Evolutionary conservation across 2,329 filamentous ascomycete genomes (phyloP), one percentile per base, ranked within the genome.

Genomic region (Tolypocladium inflatum): DNA sequence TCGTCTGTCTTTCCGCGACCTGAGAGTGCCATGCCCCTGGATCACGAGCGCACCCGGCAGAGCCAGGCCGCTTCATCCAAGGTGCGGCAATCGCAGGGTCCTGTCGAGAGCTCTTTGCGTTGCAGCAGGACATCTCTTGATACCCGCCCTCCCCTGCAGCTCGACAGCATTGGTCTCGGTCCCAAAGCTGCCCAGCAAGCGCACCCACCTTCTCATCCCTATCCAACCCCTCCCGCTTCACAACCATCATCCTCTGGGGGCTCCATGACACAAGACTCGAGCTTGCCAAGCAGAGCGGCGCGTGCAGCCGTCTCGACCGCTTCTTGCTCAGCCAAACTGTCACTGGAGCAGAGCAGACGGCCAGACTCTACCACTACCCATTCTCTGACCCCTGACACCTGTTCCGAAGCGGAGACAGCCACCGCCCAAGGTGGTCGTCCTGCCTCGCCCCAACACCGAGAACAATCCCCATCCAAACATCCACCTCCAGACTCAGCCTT

Each of bases 161-260:
- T 48, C 41, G 65, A 65, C 61, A 60, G 56, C 62, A 57, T 60
- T 52, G 59, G 56, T 62, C 62, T 61, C 55, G 61, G 61, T 62
- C 57, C 65, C 63, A 60, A 59, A 39, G 61, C 63, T 59, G 61
- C 61, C 59, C 62, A 57, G 57, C 61, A 62, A 57, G 59, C 66
- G 59, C 63, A 63, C 59, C 61, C 57, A 55, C 62, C 64, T 63
- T 62, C 65, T 56, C 76, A 63, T 58, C 63, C 68, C 57, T 84
- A 83, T 71, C 82, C 81, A 66, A 85, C 82, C 63, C 82, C 83
- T 69, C 81, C 82, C 63, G 74, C 74, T 63, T 85, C 82, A 60
- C 71, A 76, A 61, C 70, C 74, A 52, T 73, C 74, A 42, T 78
- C 76, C 41, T 68, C 67, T 59, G 67, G 65, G 56, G 63, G 66